A percentile compares a stretch with the other conserved stretches of the same genome.
phyloP scores from a whole-genome alignment of 495 filamentous ascomycete genomes.

The Rhypophila decipiens region DNA sequence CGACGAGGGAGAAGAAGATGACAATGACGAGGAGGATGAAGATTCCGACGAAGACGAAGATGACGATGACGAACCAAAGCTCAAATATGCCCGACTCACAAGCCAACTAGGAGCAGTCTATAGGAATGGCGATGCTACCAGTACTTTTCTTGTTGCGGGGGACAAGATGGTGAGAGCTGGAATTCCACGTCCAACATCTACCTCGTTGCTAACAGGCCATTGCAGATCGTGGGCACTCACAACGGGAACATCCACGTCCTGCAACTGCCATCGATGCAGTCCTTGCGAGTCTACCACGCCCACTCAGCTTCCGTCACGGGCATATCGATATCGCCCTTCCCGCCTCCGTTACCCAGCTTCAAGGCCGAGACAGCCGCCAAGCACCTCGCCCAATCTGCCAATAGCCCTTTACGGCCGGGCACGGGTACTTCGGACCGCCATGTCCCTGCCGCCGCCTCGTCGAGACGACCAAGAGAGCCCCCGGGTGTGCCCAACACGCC shows the following conservation, averaged over 20 bases:
- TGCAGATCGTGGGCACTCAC: constrained; percentile 84
- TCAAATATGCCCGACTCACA: constrained; percentile 87
- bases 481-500: constrained; percentile 57
- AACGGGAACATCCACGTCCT: constrained; percentile 94
- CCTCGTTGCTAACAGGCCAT: neutral
- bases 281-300: constrained; percentile 78
- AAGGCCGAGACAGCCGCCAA: constrained; percentile 47
- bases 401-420: constrained; percentile 27
- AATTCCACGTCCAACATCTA: neutral
- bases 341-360: constrained; percentile 59
- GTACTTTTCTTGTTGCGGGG: constrained; percentile 78
- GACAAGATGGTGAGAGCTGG: constrained; percentile 79
- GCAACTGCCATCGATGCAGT: constrained; percentile 69
- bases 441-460: constrained; percentile 44
- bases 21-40: constrained; percentile 37
- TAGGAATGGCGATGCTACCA: constrained; percentile 90
- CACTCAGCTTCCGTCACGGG: constrained; percentile 86
- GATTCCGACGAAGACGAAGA: constrained; percentile 74
- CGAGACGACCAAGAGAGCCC: constrained; percentile 41
- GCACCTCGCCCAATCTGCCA: constrained; percentile 37
- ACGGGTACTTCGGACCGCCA: constrained; percentile 43
- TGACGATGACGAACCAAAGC: constrained; percentile 89
- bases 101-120: constrained; percentile 73
- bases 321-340: constrained; percentile 86
- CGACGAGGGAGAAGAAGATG: constrained; percentile 11